Conservation (phyloP, 331 rosid genomes). For the Dryas integrifolia region DNA sequence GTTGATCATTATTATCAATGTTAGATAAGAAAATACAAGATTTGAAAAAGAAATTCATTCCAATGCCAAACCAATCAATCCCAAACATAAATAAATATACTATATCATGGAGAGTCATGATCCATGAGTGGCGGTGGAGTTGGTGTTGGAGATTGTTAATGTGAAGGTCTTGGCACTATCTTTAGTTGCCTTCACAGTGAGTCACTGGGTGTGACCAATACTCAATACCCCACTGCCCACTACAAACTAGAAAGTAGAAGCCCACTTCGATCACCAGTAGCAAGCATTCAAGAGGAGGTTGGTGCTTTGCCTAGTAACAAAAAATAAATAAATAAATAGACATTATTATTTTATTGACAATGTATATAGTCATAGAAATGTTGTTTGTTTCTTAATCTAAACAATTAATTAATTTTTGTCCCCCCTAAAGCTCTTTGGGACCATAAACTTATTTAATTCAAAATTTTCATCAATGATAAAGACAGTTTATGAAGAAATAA, state of each 20-base stretch:
- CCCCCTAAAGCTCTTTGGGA: neutral
- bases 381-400: neutral
- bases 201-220: slow-evolving; percentile 30
- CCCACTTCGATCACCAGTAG: neutral
- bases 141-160: slow-evolving; percentile 7
- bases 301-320: neutral
- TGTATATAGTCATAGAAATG: neutral
- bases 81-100: neutral
- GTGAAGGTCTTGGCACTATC: slow-evolving; percentile 30
- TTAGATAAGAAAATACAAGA: neutral
- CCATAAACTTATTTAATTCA: neutral
- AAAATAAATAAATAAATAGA: neutral
- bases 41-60: neutral
- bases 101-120: neutral
- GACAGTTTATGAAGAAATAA: neutral
- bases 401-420: neutral
- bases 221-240: neutral
- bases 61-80: no score
- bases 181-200: slow-evolving; percentile 29
- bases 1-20: neutral
- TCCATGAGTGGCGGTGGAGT: neutral
- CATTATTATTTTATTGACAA: neutral
- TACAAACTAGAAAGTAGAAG: neutral
- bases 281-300: neutral
- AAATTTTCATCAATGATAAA: neutral